Evolutionary conservation across 768 basidiomycete genomes (phyloP).

Genomic region (Coprinellus micaceus): DNA sequence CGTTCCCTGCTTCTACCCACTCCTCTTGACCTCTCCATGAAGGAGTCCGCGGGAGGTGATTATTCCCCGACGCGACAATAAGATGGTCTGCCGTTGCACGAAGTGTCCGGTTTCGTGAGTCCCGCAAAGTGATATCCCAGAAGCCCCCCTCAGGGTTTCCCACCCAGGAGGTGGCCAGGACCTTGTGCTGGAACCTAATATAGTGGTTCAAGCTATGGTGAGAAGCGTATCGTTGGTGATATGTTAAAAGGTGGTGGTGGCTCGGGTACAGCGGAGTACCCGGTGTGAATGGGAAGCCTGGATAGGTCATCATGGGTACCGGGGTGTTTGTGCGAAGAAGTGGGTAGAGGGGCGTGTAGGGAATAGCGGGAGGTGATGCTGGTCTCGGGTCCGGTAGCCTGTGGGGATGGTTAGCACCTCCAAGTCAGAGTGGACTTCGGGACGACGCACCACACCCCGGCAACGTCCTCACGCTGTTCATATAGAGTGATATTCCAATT

Average conservation of each 20-base stretch:
- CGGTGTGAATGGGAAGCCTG: slow-evolving; percentile 49
- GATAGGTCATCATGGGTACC: slow-evolving; percentile 55
- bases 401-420: background rate
- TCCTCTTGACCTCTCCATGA: slow-evolving; percentile 44
- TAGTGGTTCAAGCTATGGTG: slow-evolving; percentile 35
- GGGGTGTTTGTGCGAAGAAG: slow-evolving; percentile 52
- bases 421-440: background rate
- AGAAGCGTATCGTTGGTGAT: slow-evolving; percentile 42
- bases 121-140: slow-evolving; percentile 42
- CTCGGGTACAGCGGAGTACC: slow-evolving; percentile 49
- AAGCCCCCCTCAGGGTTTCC: slow-evolving; percentile 33
- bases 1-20: slow-evolving; percentile 35
- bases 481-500: slow-evolving; percentile 49
- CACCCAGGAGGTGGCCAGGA: slow-evolving; percentile 41
- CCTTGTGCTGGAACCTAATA: slow-evolving; percentile 41
- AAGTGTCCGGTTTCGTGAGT: slow-evolving; percentile 10
- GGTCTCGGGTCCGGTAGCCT: slow-evolving; percentile 33
- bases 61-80: slow-evolving; percentile 53
- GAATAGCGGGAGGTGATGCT: slow-evolving; percentile 40
- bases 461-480: slow-evolving; percentile 49
- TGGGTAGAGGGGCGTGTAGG: slow-evolving; percentile 55
- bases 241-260: slow-evolving; percentile 42
- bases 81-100: slow-evolving; percentile 42
- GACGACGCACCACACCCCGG: slow-evolving; percentile 50
- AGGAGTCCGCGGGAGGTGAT: slow-evolving; percentile 47